Evolutionary conservation across 768 basidiomycete genomes (phyloP).

Genomic region (Tulasnella sp.): DNA sequence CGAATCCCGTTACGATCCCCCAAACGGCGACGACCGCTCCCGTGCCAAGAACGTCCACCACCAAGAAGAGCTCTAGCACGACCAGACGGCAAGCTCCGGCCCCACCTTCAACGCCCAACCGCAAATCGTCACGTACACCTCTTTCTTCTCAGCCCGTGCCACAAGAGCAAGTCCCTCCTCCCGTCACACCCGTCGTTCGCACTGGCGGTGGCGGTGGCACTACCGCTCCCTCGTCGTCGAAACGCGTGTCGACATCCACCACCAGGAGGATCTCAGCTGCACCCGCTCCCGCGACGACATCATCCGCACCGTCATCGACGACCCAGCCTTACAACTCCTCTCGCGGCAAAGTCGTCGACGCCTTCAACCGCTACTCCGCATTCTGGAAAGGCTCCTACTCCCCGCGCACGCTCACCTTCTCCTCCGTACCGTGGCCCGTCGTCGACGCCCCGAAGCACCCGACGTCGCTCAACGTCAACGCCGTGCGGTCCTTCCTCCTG

Average conservation of each 20-base stretch:
- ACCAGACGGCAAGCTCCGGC: background rate
- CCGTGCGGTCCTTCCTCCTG: constrained; percentile 7
- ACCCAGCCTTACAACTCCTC: background rate
- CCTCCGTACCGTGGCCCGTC: background rate
- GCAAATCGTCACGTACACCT: background rate
- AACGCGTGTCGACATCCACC: background rate
- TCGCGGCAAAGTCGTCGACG: background rate
- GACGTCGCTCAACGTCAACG: background rate
- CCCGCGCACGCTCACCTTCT: constrained; percentile 5
- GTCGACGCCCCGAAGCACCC: constrained; percentile 8
- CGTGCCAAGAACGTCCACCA: background rate
- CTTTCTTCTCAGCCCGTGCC: background rate
- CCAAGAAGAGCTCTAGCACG: background rate
- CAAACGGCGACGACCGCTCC: background rate
- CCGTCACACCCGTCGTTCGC: background rate
- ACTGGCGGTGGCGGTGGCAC: background rate
- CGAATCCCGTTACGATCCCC: background rate
- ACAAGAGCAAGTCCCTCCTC: background rate
- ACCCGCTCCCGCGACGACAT: background rate
- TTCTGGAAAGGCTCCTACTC: background rate
- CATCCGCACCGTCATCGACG: background rate
- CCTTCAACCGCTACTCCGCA: background rate
- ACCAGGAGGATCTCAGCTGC: background rate
- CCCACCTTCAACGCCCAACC: background rate
- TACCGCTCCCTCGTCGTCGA: background rate